Evolutionary conservation across 495 filamentous ascomycete genomes (phyloP), one percentile per base, ranked within the genome.

Genomic region (Aspergillus steynii): DNA sequence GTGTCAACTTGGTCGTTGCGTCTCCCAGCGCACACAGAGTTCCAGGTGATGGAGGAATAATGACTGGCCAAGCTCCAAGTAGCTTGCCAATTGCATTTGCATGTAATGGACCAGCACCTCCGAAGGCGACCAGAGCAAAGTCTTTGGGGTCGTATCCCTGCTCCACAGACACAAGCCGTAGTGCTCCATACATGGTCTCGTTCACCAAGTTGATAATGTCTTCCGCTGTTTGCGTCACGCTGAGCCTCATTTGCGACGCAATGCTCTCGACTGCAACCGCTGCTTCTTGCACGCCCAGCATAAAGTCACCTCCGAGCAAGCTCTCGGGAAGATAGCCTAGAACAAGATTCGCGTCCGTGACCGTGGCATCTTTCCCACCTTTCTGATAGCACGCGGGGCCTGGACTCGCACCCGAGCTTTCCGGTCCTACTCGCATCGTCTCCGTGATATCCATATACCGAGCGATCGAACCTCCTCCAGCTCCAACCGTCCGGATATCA

Each of bases 141-240:
- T 81, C 78, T n/a, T 74, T 72, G 15, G 80, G 80, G 58, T 83
- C 79, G 45, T 80, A 80, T 8, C 80, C 80, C 55, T 81, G 80
- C 53, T 83, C 80, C 4, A 83, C 78, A 2, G 80, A 81, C 4
- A 83, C 79, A 1, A 82, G 68, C 29, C 80, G 74, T 31, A 83
- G 60, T 20, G 80, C 80, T 2, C 80, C 80, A 58, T 83, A 80
- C 66, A 83, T 82, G 8, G 78, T 75, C 56, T 83, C 80, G 50
- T 83, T 83, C 32, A 78, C 77, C 1, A 83, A 64, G 12, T 76
- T 71, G 42, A 83, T 71, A 27, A 82, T 80, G 32, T 79, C 78
- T 58, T 82, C 80, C 0, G 80, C 80, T 0, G 78, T 72, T 29
- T 80, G 75, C 1, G 67, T 68, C 5, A 78, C 68, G 1, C 73